A percentile compares a stretch with the other conserved stretches of the same genome.
phyloP scores from a whole-genome alignment of 345 rosid genomes.

The Stellera chamaejasme region DNA sequence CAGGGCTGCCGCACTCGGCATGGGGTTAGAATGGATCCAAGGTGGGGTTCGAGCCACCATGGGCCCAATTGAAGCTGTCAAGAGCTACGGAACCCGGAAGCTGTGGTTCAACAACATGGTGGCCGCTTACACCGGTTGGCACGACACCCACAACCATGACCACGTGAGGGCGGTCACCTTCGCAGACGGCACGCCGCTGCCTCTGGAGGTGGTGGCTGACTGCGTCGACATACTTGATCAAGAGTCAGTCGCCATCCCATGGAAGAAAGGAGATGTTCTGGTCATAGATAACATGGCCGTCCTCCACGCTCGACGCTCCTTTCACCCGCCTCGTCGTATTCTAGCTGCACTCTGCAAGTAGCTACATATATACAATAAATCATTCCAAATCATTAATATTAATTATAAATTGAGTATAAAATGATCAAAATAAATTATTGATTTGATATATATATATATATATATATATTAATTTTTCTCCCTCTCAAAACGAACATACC shows the following conservation, averaged over 20 bases:
- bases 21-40: slow-evolving; percentile 65
- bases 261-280: slow-evolving; percentile 72
- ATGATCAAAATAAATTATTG: too few relatives aligned
- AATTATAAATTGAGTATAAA: too few relatives aligned
- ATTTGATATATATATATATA: too few relatives aligned
- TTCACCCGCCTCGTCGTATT: slow-evolving; percentile 54
- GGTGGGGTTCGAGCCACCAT: slow-evolving; percentile 56
- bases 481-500: too few relatives aligned
- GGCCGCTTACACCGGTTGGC: slow-evolving; percentile 80
- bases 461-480: too few relatives aligned
- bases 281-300: slow-evolving; percentile 72
- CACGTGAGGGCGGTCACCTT: slow-evolving; percentile 57
- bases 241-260: slow-evolving; percentile 61
- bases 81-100: slow-evolving; percentile 48
- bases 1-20: slow-evolving; percentile 65
- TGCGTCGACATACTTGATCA: slow-evolving; percentile 58
- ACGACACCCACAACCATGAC: slow-evolving; percentile 47
- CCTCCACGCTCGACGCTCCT: slow-evolving; percentile 64
- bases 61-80: slow-evolving; percentile 83
- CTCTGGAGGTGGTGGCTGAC: slow-evolving; percentile 38
- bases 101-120: slow-evolving; percentile 87
- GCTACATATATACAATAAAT: too few relatives aligned
- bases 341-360: slow-evolving; percentile 76
- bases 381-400: too few relatives aligned
- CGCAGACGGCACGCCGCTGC: slow-evolving; percentile 59